Conservation (phyloP, 2,329 filamentous ascomycete species). For the Rhynchosporium secalis region DNA sequence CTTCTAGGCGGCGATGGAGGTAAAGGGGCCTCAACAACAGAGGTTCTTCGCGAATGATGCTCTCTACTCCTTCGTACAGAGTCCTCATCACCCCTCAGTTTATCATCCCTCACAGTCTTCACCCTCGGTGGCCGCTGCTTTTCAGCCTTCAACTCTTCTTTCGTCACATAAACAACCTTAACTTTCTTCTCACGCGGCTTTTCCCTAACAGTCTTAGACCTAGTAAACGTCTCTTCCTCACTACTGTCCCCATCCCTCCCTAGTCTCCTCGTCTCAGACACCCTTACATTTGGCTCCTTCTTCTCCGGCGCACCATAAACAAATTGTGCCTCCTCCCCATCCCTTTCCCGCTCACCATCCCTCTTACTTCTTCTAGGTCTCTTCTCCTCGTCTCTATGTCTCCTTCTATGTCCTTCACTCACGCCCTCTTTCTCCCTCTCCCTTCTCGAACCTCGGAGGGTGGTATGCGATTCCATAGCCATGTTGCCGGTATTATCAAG, state of each 20-base stretch:
- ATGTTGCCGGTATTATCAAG: constrained; percentile 26
- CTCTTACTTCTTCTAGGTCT: constrained; percentile 29
- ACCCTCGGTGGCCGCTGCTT: constrained; percentile 26
- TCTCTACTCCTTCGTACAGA: constrained; percentile 27
- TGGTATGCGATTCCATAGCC: constrained; percentile 34
- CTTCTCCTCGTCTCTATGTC: constrained; percentile 27
- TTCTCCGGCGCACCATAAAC: constrained; percentile 29
- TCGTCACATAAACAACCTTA: constrained; percentile 32
- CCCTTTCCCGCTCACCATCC: constrained; percentile 25
- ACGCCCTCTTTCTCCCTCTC: not conserved
- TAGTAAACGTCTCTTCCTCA: constrained; percentile 12
- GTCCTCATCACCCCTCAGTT: constrained; percentile 19
- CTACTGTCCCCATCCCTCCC: constrained; percentile 27
- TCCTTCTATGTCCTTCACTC: constrained; percentile 30
- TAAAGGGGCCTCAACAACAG: constrained; percentile 22
- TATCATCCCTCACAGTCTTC: constrained; percentile 17
- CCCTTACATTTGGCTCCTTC: constrained; percentile 16
- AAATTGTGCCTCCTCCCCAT: constrained; percentile 24
- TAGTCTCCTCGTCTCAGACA: constrained; percentile 30
- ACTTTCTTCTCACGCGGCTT: constrained; percentile 32
- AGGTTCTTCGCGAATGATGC: constrained; percentile 29
- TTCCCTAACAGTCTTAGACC: constrained; percentile 20
- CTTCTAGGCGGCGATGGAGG: constrained; percentile 31
- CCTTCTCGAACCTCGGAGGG: constrained; percentile 25
- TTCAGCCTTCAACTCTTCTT: constrained; percentile 25